These are phyloP conservation scores for Aspergillus sp. DNA, from an alignment of 2,329 filamentous ascomycete genomes.

Conservation along the genomic window DNA sequence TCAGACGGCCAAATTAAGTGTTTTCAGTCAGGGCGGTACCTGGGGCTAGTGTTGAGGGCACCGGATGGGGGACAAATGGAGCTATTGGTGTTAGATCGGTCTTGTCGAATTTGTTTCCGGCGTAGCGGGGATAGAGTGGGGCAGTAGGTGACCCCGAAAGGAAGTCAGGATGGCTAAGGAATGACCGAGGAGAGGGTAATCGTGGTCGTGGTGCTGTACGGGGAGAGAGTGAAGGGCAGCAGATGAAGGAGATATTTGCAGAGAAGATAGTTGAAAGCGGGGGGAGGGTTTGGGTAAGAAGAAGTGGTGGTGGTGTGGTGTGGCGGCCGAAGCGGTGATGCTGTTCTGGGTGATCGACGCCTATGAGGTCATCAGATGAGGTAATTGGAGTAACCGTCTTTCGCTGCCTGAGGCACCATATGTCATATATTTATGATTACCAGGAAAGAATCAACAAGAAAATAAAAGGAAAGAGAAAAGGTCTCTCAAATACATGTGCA, in stretches of 20 bases:
- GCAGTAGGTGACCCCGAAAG: background rate
- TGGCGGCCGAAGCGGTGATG: background rate
- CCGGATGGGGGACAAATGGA: constrained; percentile 6
- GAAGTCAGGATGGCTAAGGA: background rate
- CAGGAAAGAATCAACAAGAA: background rate
- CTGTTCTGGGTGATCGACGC: constrained; percentile 1
- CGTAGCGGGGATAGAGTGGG: constrained; percentile 1
- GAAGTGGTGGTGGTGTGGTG: background rate
- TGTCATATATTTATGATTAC: background rate
- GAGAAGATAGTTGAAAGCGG: too few relatives aligned
- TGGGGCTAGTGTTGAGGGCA: constrained; percentile 2
- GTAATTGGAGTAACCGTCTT: background rate
- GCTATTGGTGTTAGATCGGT: constrained; percentile 4
- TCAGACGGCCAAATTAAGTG: constrained; percentile 3
- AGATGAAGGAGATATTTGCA: too few relatives aligned
- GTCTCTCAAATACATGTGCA: background rate
- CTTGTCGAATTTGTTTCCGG: constrained; percentile 1
- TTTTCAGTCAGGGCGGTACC: background rate
- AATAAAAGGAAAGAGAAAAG: background rate
- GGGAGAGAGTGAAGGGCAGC: background rate
- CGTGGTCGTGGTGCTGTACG: background rate
- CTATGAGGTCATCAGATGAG: constrained; percentile 8
- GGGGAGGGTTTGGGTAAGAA: too few relatives aligned
- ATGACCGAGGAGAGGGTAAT: background rate
- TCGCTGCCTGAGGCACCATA: background rate